Evolutionary conservation across 306 rosid genomes (phyloP).

Genomic region (Arachis hypogaea): DNA sequence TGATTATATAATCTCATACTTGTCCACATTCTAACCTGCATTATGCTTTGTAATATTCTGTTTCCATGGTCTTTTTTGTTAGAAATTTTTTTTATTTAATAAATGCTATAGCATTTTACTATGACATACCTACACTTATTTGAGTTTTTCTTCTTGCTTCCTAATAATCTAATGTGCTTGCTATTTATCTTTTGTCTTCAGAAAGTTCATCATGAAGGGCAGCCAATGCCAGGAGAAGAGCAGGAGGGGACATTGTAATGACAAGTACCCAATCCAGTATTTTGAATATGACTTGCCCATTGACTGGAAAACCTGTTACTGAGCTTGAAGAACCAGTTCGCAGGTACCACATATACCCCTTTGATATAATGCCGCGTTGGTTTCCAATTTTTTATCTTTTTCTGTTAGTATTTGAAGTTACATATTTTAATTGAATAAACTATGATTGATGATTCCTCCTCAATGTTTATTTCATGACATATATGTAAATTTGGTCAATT

Average conservation of each 20-base stretch:
- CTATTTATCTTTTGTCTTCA: slow-evolving; percentile 50
- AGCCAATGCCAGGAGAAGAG: slow-evolving; percentile 95
- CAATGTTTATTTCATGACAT: slow-evolving; percentile 16
- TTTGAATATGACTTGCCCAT: slow-evolving; percentile 73
- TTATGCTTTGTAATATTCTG: slow-evolving; percentile 14
- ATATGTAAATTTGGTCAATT: not conserved
- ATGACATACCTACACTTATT: not conserved
- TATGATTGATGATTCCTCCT: not conserved
- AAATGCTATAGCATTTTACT: slow-evolving; percentile 4
- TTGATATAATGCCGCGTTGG: slow-evolving; percentile 16
- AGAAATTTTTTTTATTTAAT: slow-evolving; percentile 22
- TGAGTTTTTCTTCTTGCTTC: slow-evolving; percentile 28
- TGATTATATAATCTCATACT: not conserved
- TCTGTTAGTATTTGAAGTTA: not conserved
- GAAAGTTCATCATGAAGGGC: slow-evolving; percentile 91
- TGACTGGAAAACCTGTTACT: slow-evolving; percentile 78
- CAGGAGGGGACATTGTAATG: slow-evolving; percentile 85
- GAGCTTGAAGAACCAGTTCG: slow-evolving; percentile 82
- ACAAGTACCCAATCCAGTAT: slow-evolving; percentile 74
- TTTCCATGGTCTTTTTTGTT: slow-evolving; percentile 13
- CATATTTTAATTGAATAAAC: slow-evolving; percentile 27
- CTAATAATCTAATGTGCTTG: slow-evolving; percentile 28
- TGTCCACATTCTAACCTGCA: slow-evolving; percentile 1
- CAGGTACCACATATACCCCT: slow-evolving; percentile 55
- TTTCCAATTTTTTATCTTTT: not conserved